phyloP scores from a whole-genome alignment of 208 protist species.

The Porcisia deanei region DNA sequence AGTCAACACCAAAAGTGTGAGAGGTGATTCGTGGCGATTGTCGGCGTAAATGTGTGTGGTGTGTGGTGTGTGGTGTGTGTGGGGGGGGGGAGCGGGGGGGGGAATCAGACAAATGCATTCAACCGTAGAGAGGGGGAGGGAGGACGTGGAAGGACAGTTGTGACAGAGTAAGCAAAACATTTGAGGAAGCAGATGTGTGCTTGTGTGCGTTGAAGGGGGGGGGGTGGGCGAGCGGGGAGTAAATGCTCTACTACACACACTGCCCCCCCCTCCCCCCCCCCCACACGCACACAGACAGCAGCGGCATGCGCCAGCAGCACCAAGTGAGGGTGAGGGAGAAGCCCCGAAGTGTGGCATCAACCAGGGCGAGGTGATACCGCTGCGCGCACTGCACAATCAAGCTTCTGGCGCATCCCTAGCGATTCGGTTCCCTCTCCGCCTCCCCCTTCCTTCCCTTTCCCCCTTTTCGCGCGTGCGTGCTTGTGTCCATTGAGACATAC shows the following conservation, averaged over 20 bases:
- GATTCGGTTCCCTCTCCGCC: background rate
- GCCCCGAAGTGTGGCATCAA: background rate
- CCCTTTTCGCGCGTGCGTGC: background rate
- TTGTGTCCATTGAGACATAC: background rate
- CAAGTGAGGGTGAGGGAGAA: background rate
- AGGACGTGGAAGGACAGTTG: no score
- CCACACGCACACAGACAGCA: background rate
- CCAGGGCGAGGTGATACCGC: background rate
- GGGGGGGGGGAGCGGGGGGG: no score
- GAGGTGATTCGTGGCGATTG: background rate
- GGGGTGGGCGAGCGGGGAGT: background rate
- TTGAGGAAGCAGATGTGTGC: background rate
- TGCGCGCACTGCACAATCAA: background rate
- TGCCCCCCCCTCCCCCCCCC: background rate
- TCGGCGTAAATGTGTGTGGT: no score
- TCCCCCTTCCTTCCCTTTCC: background rate
- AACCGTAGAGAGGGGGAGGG: no score
- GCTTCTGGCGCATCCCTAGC: background rate
- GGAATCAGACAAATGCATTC: no score
- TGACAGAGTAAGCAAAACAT: no score
- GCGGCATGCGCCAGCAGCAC: background rate
- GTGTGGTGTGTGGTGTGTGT: no score
- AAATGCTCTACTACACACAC: background rate
- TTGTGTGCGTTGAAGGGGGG: background rate
- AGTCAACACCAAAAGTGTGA: no score